Conservation (phyloP, 139 green algal species). For the Pleodorina starrii region DNA sequence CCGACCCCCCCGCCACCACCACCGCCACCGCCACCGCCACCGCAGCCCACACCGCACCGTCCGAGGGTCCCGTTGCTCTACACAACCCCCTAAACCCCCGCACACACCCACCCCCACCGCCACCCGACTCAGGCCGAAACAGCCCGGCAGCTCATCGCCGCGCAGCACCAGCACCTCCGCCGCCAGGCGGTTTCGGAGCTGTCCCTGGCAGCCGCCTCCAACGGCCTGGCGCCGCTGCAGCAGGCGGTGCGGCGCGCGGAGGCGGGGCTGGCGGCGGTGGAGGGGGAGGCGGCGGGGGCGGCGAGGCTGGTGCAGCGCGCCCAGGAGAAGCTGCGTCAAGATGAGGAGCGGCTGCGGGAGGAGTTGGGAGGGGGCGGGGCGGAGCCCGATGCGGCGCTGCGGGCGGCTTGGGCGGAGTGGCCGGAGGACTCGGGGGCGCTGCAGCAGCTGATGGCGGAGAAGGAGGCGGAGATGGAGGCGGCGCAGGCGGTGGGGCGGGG, state of each 20-base stretch:
- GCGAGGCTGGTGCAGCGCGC: neutral
- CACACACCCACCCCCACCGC: no score
- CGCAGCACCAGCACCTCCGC: neutral
- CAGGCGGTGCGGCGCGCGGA: neutral
- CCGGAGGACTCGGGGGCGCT: neutral
- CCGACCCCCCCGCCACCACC: no score
- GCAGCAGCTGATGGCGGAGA: constrained; percentile 21
- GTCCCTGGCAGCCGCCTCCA: neutral
- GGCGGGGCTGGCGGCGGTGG: neutral
- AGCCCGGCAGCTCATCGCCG: neutral
- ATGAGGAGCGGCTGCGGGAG: neutral
- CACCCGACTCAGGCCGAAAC: no score
- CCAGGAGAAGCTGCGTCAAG: neutral
- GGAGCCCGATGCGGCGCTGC: neutral
- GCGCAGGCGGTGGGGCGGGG: constrained; percentile 19
- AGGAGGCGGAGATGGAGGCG: neutral
- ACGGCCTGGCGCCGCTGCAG: neutral
- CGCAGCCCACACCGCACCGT: no score
- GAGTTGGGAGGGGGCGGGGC: neutral
- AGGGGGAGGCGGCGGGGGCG: neutral
- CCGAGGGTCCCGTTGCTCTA: no score
- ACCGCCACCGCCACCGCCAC: no score
- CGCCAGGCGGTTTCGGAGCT: neutral
- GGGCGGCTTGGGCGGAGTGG: neutral
- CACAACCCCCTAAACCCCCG: no score